These are phyloP conservation scores for Westerdykella aurantiaca DNA, from an alignment of 2,329 filamentous ascomycete genomes.

Conservation along the genomic window DNA sequence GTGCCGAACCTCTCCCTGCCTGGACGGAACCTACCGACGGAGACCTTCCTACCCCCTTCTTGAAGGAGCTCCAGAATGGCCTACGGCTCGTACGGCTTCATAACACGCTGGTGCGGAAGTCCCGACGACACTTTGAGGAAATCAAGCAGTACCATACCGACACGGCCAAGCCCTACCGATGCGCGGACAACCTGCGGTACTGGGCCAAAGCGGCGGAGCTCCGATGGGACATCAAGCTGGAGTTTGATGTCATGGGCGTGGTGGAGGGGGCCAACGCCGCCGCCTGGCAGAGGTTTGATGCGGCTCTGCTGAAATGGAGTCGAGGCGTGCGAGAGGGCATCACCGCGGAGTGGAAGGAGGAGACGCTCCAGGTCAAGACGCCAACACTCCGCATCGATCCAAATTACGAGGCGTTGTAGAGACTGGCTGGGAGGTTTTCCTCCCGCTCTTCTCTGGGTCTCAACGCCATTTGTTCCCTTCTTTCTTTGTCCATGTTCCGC, in stretches of 20 bases:
- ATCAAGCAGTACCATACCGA: conserved; percentile 90
- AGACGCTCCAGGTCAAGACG: conserved; percentile 32
- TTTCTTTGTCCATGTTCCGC: too few species aligned
- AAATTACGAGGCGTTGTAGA: conserved; percentile 24
- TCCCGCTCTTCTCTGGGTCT: too few species aligned
- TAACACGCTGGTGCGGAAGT: conserved; percentile 81
- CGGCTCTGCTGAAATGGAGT: conserved; percentile 78
- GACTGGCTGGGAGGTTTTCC: background rate
- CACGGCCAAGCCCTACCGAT: conserved; percentile 88
- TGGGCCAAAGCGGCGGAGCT: conserved; percentile 96
- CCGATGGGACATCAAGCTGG: conserved; percentile 80
- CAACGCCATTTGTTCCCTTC: too few species aligned
- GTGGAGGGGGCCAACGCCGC: conserved; percentile 66
- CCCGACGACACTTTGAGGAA: conserved; percentile 77
- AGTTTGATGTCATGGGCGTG: conserved; percentile 78
- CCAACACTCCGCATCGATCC: conserved; percentile 38
- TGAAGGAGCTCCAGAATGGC: conserved; percentile 69
- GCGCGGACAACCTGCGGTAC: conserved; percentile 87
- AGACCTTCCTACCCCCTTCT: conserved; percentile 64
- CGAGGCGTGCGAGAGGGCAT: conserved; percentile 77
- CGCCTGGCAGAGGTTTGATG: conserved; percentile 77
- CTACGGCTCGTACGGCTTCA: conserved; percentile 78
- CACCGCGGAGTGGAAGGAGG: conserved; percentile 59
- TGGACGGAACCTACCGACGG: conserved; percentile 57
- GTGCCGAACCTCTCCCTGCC: conserved; percentile 55